Base-by-base conservation (phyloP, 2,329 filamentous ascomycete genomes). In the Penicillium oxalicum region DNA sequence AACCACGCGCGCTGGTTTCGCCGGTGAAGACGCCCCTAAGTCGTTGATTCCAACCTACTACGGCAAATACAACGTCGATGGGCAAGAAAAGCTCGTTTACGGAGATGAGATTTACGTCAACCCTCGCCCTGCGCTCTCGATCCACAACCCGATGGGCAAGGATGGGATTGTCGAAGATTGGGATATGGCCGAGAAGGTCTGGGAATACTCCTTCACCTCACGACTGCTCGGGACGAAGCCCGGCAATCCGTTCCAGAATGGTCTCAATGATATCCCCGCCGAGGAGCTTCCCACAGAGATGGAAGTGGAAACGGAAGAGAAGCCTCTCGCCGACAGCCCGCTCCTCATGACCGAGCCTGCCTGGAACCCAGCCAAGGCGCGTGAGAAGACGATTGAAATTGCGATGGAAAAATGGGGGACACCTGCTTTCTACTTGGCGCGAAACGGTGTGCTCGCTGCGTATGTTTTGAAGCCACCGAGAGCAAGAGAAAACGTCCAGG, bases 331-430 rank as follows among this genome's bases (percentile, higher is more conserved):
- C 43, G 93, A 97, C 69, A 93, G 88, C 69, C 94, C 93, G 6
- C 74, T 98, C 52, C 77, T 98, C 50, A 86, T 98, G 81, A 95
- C 89, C 0, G 93, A 98, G 71, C 87, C 91, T 11, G 87, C 88
- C 9, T 97, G 91, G 91, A 97, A 95, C 71, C 79, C 83, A 26
- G 71, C 81, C 38, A 96, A 96, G 74, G 82, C 87, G 51, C 80
- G 94, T 51, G 93, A 98, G 74, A 95, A 93, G 79, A 85, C 86
- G 36, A 91, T 96, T 62, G 93, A 98, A 74, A 83, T 97, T 54
- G 90, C 89, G 51, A 96, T 98, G 85, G 93, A 98, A 77, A 88
- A 83, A 64, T 98, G 93, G 90, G 91, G 89, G 27, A 87, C 86
- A 48, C 93, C 93, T 13, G 93, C 93, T 4, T 97, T 96, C 70